Base-by-base conservation (phyloP, 306 rosid genomes). In the Castanea mollissima region DNA sequence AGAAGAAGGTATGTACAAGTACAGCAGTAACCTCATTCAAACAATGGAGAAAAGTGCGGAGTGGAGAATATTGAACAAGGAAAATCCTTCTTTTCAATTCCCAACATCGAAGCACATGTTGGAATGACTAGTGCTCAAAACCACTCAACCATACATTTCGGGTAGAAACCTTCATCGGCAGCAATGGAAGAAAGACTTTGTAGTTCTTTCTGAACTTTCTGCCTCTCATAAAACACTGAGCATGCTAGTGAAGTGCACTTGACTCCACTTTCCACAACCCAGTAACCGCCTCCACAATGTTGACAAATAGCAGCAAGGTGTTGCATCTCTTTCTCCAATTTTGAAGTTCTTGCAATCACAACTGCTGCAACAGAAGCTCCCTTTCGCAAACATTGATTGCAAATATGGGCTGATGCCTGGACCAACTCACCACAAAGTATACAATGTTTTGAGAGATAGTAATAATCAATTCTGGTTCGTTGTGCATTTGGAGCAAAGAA, bases 361-460 rank as follows among this genome's bases (percentile, higher is more conserved):
- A 90, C 90, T n/a, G 91, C 79, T 2, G 92, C 87, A 27, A 97
- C 89, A 27, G 89, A 92, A 78, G 78, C 84, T 78, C 80, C 87
- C 81, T 92, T 87, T 75, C 51, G 81, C 63, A 88, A 88, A 77
- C 98, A 94, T 74, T 81, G 88, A 79, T 54, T 81, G 69, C 98
- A 94, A 57, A 94, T 65, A 84, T 79, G 90, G 56, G 89, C 71
- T n/a, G 95, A 90, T 57, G 89, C 89, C 81, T 94, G 92, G 73
- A 88, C 97, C 86, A 91, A 81, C 84, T 85, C 90, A 13, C 97
- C 97, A 75, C 99, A 94, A 60, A 94, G 80, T 55, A 92, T 84
- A 84, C 99, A 94, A 79, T 89, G 99, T 64, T 83, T 91, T n/a
- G 99, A 94, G 80, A 90, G 90, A 88, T 94, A 92, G 90, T 91